Percentiles rank a stretch among this genome's conserved stretches.
Evolutionary conservation across 352 stramenopile genomes (phyloP).

Genomic region (Globisporangium camurandrum): DNA sequence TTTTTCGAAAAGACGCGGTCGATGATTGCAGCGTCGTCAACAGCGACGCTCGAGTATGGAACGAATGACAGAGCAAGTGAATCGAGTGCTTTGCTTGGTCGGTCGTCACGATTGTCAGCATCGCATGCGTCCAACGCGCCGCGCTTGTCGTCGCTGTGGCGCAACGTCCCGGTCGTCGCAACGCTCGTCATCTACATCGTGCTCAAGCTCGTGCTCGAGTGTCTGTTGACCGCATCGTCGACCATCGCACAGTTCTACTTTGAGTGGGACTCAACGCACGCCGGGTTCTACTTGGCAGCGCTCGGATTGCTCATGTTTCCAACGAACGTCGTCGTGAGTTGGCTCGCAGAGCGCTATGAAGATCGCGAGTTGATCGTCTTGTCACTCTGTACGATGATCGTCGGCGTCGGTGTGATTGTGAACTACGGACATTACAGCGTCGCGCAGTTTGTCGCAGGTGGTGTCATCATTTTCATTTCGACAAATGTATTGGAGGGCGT

Average conservation of each 20-base stretch:
- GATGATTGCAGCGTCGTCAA: too few species aligned
- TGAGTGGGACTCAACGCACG: constrained; percentile 76
- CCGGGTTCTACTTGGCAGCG: constrained; percentile 83
- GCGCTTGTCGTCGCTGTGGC: constrained; percentile 50
- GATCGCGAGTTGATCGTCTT: constrained; percentile 89
- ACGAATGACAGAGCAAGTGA: constrained; percentile 1
- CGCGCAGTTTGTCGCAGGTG: constrained; percentile 80
- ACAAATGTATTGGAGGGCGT: constrained; percentile 92
- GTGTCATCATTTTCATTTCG: constrained; percentile 88
- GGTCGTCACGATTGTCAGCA: background rate
- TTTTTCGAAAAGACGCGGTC: constrained; percentile 39
- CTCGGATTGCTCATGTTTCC: constrained; percentile 90
- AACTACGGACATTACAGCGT: constrained; percentile 81
- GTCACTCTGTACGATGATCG: constrained; percentile 81
- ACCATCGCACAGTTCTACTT: constrained; percentile 89
- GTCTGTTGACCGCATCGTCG: constrained; percentile 77
- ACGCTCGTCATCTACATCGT: constrained; percentile 87
- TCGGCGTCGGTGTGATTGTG: constrained; percentile 86
- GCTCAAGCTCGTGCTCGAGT: constrained; percentile 90
- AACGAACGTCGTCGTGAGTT: constrained; percentile 86
- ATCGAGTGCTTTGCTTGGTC: constrained; percentile 7
- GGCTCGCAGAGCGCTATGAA: constrained; percentile 85
- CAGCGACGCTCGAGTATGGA: constrained; percentile 19
- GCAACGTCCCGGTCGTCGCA: constrained; percentile 68
- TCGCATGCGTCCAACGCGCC: background rate